These are phyloP conservation scores for Globisporangium camurandrum DNA, from an alignment of 352 stramenopile species.

Conservation along the genomic window DNA sequence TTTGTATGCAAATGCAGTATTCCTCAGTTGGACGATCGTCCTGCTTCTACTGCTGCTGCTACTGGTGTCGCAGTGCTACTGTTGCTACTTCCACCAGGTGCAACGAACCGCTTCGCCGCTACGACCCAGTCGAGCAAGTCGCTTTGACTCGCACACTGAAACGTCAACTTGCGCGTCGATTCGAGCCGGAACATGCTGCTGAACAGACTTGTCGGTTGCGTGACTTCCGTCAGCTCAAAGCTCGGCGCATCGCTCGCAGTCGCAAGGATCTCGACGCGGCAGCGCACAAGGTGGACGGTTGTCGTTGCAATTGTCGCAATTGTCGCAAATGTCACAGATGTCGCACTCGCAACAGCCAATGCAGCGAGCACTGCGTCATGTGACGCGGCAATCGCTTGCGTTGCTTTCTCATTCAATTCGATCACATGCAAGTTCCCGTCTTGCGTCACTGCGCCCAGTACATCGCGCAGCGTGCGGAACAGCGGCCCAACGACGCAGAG, in stretches of 20 bases:
- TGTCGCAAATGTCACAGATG: too few relatives aligned
- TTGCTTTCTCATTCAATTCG: constrained; percentile 62
- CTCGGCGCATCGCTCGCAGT: constrained; percentile 42
- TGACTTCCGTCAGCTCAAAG: constrained; percentile 70
- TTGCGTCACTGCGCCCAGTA: constrained; percentile 71
- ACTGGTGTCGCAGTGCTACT: too few relatives aligned
- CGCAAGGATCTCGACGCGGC: constrained; percentile 67
- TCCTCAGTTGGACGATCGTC: too few relatives aligned
- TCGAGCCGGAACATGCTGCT: constrained; percentile 61
- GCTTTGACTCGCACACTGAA: constrained; percentile 71
- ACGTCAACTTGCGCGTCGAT: constrained; percentile 58
- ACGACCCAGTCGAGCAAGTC: constrained; percentile 82
- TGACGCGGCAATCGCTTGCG: constrained; percentile 39
- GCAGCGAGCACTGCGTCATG: constrained; percentile 52
- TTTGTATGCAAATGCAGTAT: too few relatives aligned
- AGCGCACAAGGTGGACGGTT: constrained; percentile 56
- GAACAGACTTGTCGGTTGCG: constrained; percentile 40
- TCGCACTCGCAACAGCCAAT: constrained; percentile 44
- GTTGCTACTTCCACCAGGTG: too few relatives aligned
- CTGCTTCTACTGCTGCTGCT: too few relatives aligned
- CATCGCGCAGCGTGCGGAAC: constrained; percentile 70
- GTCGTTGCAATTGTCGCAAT: constrained; percentile 38
- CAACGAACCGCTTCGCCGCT: constrained; percentile 64
- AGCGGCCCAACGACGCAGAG: constrained; percentile 63
- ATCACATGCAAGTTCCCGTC: constrained; percentile 68